phyloP scores from a whole-genome alignment of 2,329 filamentous ascomycete species.

The Ambrosiella xylebori region DNA sequence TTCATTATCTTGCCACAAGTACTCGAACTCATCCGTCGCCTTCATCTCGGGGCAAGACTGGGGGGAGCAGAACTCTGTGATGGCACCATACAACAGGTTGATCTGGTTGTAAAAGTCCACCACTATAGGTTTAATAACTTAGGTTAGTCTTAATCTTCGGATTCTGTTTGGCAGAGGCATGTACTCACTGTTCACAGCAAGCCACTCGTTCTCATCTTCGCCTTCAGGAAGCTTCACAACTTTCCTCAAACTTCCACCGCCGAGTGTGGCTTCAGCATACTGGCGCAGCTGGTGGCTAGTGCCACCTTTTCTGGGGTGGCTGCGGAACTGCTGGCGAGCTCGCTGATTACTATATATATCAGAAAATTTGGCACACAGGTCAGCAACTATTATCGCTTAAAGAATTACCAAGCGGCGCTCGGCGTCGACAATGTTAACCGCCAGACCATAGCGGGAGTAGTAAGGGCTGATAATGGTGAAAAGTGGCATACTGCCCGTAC shows the following conservation, averaged over 20 bases:
- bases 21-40: constrained; percentile 99
- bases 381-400: constrained; percentile 2
- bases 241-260: constrained; percentile 85
- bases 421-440: neutral
- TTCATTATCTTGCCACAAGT: constrained; percentile 94
- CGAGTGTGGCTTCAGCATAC: constrained; percentile 93
- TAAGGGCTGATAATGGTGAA: constrained; percentile 6
- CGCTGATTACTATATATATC: constrained; percentile 52
- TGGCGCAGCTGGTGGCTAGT: constrained; percentile 86
- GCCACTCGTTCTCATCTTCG: constrained; percentile 94
- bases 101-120: constrained; percentile 99
- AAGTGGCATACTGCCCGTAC: constrained; percentile 9
- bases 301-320: constrained; percentile 73
- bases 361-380: constrained; percentile 5
- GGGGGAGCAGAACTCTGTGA: constrained; percentile 97
- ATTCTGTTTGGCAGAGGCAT: neutral
- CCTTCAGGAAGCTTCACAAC: constrained; percentile 94
- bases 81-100: constrained; percentile 94
- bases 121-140: constrained; percentile 34
- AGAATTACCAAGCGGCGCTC: neutral
- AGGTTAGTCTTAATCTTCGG: neutral
- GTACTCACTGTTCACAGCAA: constrained; percentile 78
- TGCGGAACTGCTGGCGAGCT: constrained; percentile 79
- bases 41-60: constrained; percentile 99
- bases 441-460: neutral